Evolutionary conservation across 495 filamentous ascomycete species (phyloP).

Genomic region (Annulohypoxylon moriforme): DNA sequence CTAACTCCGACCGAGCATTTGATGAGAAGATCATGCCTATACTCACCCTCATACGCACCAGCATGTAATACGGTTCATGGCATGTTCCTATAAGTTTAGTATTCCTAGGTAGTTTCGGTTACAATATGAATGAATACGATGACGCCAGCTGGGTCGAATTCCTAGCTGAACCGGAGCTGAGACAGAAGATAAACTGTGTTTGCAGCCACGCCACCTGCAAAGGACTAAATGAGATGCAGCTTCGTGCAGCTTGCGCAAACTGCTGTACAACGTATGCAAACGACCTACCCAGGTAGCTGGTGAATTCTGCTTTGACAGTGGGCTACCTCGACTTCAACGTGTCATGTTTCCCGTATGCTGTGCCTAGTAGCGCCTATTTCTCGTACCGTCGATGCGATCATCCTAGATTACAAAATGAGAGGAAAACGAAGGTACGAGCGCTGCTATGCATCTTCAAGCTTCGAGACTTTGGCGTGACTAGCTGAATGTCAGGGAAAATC

Average conservation of each 20-base stretch:
- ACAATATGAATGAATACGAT: conserved; percentile 11
- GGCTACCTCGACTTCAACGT: conserved; percentile 17
- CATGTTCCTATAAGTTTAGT: conserved; percentile 7
- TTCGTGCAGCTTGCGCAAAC: conserved; percentile 32
- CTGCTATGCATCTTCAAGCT: conserved; percentile 5
- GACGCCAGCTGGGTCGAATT: conserved; percentile 8
- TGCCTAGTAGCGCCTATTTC: background rate
- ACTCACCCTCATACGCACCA: background rate
- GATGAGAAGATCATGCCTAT: background rate
- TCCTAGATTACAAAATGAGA: conserved; percentile 4
- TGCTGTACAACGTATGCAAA: conserved; percentile 22
- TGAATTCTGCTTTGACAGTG: conserved; percentile 17
- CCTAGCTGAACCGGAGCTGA: conserved; percentile 22
- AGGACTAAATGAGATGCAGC: conserved; percentile 24
- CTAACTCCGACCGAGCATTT: conserved; percentile 5
- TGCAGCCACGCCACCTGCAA: conserved; percentile 24
- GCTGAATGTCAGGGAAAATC: conserved; percentile 21
- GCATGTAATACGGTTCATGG: background rate
- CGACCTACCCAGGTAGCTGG: background rate
- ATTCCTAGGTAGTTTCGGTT: background rate
- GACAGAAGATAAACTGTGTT: conserved; percentile 25
- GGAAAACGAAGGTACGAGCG: conserved; percentile 4
- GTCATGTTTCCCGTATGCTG: background rate
- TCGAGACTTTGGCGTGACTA: conserved; percentile 5
- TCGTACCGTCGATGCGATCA: conserved; percentile 8